These are phyloP conservation scores for Yamadazyma tumulicola DNA, from an alignment of 805 yeast genomes.

Conservation along the genomic window DNA sequence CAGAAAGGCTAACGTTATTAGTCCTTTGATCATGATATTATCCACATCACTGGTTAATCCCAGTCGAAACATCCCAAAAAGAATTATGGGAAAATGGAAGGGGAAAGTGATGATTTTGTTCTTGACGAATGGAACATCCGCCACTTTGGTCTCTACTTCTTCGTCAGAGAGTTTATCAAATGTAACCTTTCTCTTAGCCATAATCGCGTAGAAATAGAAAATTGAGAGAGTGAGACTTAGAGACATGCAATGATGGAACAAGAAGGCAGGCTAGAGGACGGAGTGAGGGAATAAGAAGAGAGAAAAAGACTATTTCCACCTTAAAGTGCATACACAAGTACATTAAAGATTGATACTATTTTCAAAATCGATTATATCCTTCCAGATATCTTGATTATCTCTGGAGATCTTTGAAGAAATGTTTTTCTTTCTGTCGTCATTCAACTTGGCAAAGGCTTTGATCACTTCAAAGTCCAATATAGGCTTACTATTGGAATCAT, in stretches of 20 bases:
- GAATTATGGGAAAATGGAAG: conserved; percentile 23
- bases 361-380: conserved; percentile 59
- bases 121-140: conserved; percentile 7
- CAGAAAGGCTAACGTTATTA: conserved; percentile 18
- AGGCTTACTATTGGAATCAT: conserved; percentile 51
- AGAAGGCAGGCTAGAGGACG: too few relatives aligned
- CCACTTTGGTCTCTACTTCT: conserved; percentile 3
- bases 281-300: too few relatives aligned
- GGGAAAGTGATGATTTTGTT: conserved; percentile 20
- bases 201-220: too few relatives aligned
- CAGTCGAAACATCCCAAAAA: conserved; percentile 25
- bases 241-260: too few relatives aligned
- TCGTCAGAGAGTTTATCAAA: conserved; percentile 9
- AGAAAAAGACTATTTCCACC: too few relatives aligned
- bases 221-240: too few relatives aligned
- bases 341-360: conserved; percentile 21
- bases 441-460: conserved; percentile 49
- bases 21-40: conserved; percentile 23
- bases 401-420: conserved; percentile 55
- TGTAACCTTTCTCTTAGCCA: conserved; percentile 13
- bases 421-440: conserved; percentile 52
- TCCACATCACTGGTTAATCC: conserved; percentile 27
- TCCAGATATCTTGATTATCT: conserved; percentile 61
- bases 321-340: background rate
- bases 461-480: conserved; percentile 62